Conservation (phyloP, 1,284 basidiomycete species). For the Sanghuangporus sanghuang region DNA sequence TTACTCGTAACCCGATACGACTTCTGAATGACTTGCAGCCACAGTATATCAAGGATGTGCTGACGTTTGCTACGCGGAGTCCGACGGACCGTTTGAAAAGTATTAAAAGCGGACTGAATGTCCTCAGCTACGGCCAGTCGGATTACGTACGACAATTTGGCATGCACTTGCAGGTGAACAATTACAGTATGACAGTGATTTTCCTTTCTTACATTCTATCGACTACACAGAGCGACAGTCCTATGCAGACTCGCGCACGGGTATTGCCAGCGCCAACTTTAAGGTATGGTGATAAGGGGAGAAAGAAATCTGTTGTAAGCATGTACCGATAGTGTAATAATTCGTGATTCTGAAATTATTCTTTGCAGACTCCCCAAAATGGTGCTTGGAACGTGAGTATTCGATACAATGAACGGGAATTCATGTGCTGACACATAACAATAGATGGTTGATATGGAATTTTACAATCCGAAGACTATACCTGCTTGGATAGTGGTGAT, state of each 20-base stretch:
- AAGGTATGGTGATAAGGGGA: constrained; percentile 50
- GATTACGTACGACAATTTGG: constrained; percentile 52
- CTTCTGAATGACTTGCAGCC: constrained; percentile 24
- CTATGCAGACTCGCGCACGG: constrained; percentile 53
- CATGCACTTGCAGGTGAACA: constrained; percentile 4
- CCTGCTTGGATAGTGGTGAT: constrained; percentile 55
- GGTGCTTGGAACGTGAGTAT: constrained; percentile 68
- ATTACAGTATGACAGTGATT: not conserved
- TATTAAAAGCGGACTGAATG: constrained; percentile 51
- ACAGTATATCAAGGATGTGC: constrained; percentile 58
- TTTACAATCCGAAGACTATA: constrained; percentile 48
- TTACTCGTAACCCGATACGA: not conserved
- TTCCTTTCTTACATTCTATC: not conserved
- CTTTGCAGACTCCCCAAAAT: constrained; percentile 45
- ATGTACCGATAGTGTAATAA: not conserved
- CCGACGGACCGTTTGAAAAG: constrained; percentile 56
- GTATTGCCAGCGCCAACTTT: constrained; percentile 56
- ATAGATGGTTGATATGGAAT: constrained; percentile 59
- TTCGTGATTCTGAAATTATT: not conserved
- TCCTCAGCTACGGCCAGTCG: constrained; percentile 65
- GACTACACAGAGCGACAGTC: constrained; percentile 28
- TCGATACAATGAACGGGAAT: not conserved
- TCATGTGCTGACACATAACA: not conserved
- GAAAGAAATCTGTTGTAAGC: constrained; percentile 49
- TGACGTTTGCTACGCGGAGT: constrained; percentile 66